A percentile compares a stretch with the other conserved stretches of the same genome.
These are phyloP conservation scores for Aspergillus costaricaensis DNA, from an alignment of 2,329 filamentous ascomycete species.

Conservation along the genomic window DNA sequence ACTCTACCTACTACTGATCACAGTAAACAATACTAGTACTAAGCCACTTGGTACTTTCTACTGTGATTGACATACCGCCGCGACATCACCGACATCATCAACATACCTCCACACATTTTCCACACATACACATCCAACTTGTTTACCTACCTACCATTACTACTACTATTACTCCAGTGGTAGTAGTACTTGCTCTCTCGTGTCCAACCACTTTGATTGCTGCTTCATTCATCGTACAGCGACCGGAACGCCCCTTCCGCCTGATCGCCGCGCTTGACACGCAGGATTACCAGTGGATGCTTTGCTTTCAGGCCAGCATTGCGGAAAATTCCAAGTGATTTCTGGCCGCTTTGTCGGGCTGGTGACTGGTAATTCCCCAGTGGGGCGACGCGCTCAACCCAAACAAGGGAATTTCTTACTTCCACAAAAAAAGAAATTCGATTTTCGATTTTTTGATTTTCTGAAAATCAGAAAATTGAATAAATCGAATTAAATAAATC, in stretches of 20 bases:
- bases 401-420: slow-evolving; percentile 6
- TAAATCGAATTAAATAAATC: slow-evolving; percentile 10
- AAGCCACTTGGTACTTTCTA: too few species aligned
- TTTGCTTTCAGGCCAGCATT: slow-evolving; percentile 14
- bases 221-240: slow-evolving; percentile 19
- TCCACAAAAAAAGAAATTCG: not conserved
- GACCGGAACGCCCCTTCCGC: slow-evolving; percentile 25
- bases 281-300: slow-evolving; percentile 17
- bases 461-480: slow-evolving; percentile 12
- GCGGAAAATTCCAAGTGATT: slow-evolving; percentile 16
- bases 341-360: slow-evolving; percentile 8
- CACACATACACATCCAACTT: too few species aligned
- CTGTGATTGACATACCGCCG: not conserved
- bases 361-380: slow-evolving; percentile 17
- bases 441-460: not conserved
- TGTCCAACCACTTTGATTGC: slow-evolving; percentile 5
- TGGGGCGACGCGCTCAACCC: slow-evolving; percentile 11
- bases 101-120: not conserved
- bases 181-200: not conserved
- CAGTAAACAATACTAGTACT: too few species aligned
- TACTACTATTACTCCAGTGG: not conserved
- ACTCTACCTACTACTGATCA: too few species aligned
- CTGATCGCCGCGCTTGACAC: slow-evolving; percentile 27
- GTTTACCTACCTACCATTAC: too few species aligned
- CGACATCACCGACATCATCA: not conserved